Evolutionary conservation across 2,329 filamentous ascomycete species (phyloP).

Genomic region (Penicillium olsonii): DNA sequence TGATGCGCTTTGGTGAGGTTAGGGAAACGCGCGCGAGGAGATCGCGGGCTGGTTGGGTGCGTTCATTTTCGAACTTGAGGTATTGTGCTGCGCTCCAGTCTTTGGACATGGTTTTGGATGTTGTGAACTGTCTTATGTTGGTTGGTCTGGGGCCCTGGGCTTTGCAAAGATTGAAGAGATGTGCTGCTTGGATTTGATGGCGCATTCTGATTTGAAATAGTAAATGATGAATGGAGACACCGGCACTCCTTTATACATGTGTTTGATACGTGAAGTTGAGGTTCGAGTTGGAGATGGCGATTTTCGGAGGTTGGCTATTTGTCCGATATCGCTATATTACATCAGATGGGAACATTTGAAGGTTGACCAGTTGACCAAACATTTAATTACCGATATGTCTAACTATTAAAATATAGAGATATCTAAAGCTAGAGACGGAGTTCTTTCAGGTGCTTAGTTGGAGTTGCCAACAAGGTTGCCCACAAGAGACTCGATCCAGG

Average conservation of each 20-base stretch:
- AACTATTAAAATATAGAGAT: background rate
- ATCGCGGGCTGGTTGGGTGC: slow-evolving; percentile 56
- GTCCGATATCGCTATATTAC: slow-evolving; percentile 6
- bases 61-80: slow-evolving; percentile 56
- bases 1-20: slow-evolving; percentile 44
- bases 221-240: background rate
- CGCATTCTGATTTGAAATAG: background rate
- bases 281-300: background rate
- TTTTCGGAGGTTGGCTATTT: slow-evolving; percentile 1
- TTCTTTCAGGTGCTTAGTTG: slow-evolving; percentile 8
- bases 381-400: slow-evolving; percentile 4
- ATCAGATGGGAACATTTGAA: background rate
- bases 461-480: slow-evolving; percentile 19
- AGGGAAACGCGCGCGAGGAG: slow-evolving; percentile 53
- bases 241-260: too few species aligned
- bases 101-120: slow-evolving; percentile 11
- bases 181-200: background rate
- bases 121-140: background rate
- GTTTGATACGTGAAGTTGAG: background rate
- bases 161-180: background rate
- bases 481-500: slow-evolving; percentile 16
- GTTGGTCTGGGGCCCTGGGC: background rate
- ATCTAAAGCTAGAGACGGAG: background rate
- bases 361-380: too few species aligned
- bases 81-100: slow-evolving; percentile 62